A percentile compares a stretch with the other conserved stretches of the same genome.
phyloP scores from a whole-genome alignment of 2,329 filamentous ascomycete species.

The Microcyclosporella mali region DNA sequence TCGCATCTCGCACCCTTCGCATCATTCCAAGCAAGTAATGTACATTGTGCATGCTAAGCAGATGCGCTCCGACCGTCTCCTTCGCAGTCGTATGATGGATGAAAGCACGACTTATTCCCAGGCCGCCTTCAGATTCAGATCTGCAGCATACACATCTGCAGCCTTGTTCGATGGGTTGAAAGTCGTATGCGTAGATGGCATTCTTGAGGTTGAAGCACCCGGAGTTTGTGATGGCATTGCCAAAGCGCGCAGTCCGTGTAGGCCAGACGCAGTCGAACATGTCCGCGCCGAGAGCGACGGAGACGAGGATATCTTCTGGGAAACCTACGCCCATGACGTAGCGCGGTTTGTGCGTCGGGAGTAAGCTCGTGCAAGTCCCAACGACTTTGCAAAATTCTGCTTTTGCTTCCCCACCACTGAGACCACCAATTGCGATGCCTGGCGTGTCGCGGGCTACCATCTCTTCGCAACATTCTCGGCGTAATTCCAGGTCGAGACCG shows the following conservation, averaged over 20 bases:
- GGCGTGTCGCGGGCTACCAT: conserved; percentile 91
- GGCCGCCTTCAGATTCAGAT: conserved; percentile 54
- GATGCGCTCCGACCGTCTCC: conserved; percentile 83
- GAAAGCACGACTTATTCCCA: conserved; percentile 81
- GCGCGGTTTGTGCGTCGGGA: conserved; percentile 88
- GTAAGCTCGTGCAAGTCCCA: conserved; percentile 70
- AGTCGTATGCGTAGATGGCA: conserved; percentile 69
- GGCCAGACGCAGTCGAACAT: conserved; percentile 99
- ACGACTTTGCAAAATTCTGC: conserved; percentile 82
- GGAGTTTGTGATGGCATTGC: conserved; percentile 77
- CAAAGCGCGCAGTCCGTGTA: conserved; percentile 89
- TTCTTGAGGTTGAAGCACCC: conserved; percentile 84
- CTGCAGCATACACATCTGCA: conserved; percentile 78
- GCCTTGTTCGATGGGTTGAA: conserved; percentile 72
- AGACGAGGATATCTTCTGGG: conserved; percentile 90
- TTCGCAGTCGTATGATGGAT: conserved; percentile 88
- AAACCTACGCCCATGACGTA: conserved; percentile 99
- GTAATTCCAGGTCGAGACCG: conserved; percentile 80
- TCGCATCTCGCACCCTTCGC: conserved; percentile 62
- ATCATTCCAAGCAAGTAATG: conserved; percentile 86
- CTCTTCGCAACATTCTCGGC: conserved; percentile 71
- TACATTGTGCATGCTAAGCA: conserved; percentile 91
- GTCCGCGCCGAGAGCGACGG: conserved; percentile 86
- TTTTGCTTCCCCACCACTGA: conserved; percentile 94
- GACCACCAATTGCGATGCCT: conserved; percentile 89